A percentile compares a stretch with the other conserved stretches of the same genome.
phyloP scores from a whole-genome alignment of 257 asterid species.

The Henckelia pumila region DNA sequence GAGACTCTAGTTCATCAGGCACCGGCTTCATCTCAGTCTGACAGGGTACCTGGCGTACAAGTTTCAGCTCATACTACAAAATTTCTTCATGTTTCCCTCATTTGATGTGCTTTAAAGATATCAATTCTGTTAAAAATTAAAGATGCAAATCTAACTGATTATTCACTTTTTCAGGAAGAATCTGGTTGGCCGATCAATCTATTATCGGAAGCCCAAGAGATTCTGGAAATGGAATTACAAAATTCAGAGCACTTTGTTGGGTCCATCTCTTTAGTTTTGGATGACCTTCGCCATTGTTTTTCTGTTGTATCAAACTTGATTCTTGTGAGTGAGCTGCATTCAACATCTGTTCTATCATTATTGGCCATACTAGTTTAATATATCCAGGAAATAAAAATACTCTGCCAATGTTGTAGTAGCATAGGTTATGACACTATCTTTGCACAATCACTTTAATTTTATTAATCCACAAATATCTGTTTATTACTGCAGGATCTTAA shows the following conservation, averaged over 20 bases:
- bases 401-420: background rate
- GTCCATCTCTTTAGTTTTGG: constrained; percentile 49
- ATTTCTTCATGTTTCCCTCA: constrained; percentile 5
- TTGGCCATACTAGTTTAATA: background rate
- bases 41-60: constrained; percentile 35
- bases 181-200: constrained; percentile 44
- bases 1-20: constrained; percentile 56
- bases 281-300: constrained; percentile 48
- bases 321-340: constrained; percentile 51
- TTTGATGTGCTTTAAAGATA: background rate
- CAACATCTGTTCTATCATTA: constrained; percentile 5
- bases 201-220: constrained; percentile 48
- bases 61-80: constrained; percentile 14
- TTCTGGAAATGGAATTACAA: constrained; percentile 65
- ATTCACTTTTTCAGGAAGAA: constrained; percentile 54
- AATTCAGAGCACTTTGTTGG: constrained; percentile 44
- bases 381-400: background rate
- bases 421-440: background rate
- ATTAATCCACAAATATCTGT: constrained; percentile 16
- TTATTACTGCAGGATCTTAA: constrained; percentile 57
- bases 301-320: constrained; percentile 39
- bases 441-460: constrained; percentile 1
- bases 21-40: constrained; percentile 42
- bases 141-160: constrained; percentile 20
- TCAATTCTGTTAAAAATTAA: constrained; percentile 1